These are phyloP conservation scores for Serendipita sp. DNA, from an alignment of 1,284 basidiomycete species.

Conservation along the genomic window DNA sequence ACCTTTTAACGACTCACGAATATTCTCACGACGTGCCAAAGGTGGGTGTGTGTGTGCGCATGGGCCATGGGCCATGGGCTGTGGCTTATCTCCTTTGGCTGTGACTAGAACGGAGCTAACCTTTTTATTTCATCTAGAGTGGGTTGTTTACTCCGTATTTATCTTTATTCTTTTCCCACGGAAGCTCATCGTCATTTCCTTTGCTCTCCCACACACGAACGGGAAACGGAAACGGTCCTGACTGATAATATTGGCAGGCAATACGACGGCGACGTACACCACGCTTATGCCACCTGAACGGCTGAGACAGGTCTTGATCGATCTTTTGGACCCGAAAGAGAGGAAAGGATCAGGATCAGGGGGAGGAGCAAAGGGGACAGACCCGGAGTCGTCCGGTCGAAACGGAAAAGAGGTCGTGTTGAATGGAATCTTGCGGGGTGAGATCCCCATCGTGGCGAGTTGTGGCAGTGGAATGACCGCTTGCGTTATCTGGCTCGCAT, in stretches of 20 bases:
- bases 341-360: background rate
- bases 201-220: conserved; percentile 27
- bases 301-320: conserved; percentile 44
- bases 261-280: conserved; percentile 36
- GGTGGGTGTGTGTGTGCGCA: conserved; percentile 11
- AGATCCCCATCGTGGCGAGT: conserved; percentile 47
- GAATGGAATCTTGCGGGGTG: conserved; percentile 41
- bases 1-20: conserved; percentile 47
- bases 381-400: conserved; percentile 3
- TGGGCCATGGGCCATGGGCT: background rate
- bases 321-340: conserved; percentile 32
- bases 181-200: too few species aligned
- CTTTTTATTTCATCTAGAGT: too few species aligned
- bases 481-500: conserved; percentile 77
- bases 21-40: too few species aligned
- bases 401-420: conserved; percentile 27
- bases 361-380: background rate
- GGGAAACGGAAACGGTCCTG: conserved; percentile 33
- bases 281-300: conserved; percentile 43
- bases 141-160: conserved; percentile 16
- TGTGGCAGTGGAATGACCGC: conserved; percentile 98
- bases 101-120: too few species aligned
- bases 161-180: too few species aligned
- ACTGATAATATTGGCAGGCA: too few species aligned
- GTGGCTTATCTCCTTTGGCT: too few species aligned